Evolutionary conservation across 2,329 filamentous ascomycete species (phyloP).

Genomic region (Cordyceps cateniannulata): DNA sequence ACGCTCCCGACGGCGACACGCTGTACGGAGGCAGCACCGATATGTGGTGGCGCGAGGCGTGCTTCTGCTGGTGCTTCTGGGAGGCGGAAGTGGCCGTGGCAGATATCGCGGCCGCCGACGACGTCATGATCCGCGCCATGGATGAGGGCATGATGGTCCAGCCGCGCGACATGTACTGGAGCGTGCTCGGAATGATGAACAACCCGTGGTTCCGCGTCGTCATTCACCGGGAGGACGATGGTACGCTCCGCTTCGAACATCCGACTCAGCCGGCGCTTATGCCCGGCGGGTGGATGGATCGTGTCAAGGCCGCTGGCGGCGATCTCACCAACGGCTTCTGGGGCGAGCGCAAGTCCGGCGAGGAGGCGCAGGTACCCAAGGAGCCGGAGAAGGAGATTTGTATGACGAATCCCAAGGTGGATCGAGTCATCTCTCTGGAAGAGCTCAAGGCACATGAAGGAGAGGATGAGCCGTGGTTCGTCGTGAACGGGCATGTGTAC

Average conservation of each 20-base stretch:
- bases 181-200: conserved; percentile 94
- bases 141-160: conserved; percentile 83
- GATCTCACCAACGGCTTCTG: conserved; percentile 76
- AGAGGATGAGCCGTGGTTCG: conserved; percentile 72
- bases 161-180: conserved; percentile 94
- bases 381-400: conserved; percentile 59
- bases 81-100: conserved; percentile 58
- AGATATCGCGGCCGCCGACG: conserved; percentile 57
- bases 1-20: conserved; percentile 48
- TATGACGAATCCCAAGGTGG: conserved; percentile 66
- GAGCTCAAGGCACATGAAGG: conserved; percentile 64
- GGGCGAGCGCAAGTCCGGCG: conserved; percentile 63
- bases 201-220: conserved; percentile 87
- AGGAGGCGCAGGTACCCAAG: conserved; percentile 27
- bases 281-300: conserved; percentile 88
- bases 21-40: conserved; percentile 74
- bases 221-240: conserved; percentile 58
- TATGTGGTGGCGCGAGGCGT: conserved; percentile 72
- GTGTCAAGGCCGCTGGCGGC: conserved; percentile 75
- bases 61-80: conserved; percentile 94
- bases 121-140: conserved; percentile 80
- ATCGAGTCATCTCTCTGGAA: conserved; percentile 58
- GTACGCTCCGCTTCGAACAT: conserved; percentile 69
- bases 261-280: conserved; percentile 75
- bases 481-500: conserved; percentile 82